Percentiles rank a stretch among this genome's conserved stretches.
phyloP scores from a whole-genome alignment of 2,329 filamentous ascomycete genomes.

The Alternaria alternata region DNA sequence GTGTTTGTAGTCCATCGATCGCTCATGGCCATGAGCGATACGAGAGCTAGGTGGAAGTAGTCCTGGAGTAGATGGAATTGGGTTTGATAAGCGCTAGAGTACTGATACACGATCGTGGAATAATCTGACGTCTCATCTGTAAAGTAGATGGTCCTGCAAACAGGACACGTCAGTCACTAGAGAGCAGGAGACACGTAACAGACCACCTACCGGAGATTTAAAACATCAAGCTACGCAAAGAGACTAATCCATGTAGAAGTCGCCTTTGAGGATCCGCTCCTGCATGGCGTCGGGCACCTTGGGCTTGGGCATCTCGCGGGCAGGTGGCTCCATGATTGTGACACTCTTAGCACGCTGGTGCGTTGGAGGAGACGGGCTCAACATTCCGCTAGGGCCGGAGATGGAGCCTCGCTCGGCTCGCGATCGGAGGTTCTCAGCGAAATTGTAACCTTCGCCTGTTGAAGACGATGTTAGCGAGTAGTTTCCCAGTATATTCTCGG shows the following conservation, averaged over 20 bases:
- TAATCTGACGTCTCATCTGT: slow-evolving; percentile 18
- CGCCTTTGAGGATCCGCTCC: slow-evolving; percentile 95
- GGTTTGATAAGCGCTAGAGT: slow-evolving; percentile 17
- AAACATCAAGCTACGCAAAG: slow-evolving; percentile 14
- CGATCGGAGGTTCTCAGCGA: slow-evolving; percentile 93
- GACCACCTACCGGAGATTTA: slow-evolving; percentile 34
- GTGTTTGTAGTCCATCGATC: slow-evolving; percentile 18
- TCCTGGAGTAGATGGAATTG: slow-evolving; percentile 7
- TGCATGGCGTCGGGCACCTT: slow-evolving; percentile 85
- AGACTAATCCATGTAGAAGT: slow-evolving; percentile 92
- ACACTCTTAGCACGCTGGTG: slow-evolving; percentile 77
- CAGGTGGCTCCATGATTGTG: slow-evolving; percentile 66
- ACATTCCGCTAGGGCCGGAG: slow-evolving; percentile 54
- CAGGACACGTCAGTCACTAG: slow-evolving; percentile 10
- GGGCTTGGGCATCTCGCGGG: slow-evolving; percentile 66
- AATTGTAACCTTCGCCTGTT: slow-evolving; percentile 94
- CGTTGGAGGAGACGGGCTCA: slow-evolving; percentile 15
- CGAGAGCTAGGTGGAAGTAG: slow-evolving; percentile 8
- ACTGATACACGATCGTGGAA: slow-evolving; percentile 26
- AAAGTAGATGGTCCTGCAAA: slow-evolving; percentile 15
- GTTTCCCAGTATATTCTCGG: slow-evolving; percentile 51
- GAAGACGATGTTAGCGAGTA: slow-evolving; percentile 69
- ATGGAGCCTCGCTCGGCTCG: slow-evolving; percentile 79
- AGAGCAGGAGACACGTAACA: background rate
- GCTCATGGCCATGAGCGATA: slow-evolving; percentile 10